Conservation (phyloP, 345 rosid genomes). For the Aegle marmelos region DNA sequence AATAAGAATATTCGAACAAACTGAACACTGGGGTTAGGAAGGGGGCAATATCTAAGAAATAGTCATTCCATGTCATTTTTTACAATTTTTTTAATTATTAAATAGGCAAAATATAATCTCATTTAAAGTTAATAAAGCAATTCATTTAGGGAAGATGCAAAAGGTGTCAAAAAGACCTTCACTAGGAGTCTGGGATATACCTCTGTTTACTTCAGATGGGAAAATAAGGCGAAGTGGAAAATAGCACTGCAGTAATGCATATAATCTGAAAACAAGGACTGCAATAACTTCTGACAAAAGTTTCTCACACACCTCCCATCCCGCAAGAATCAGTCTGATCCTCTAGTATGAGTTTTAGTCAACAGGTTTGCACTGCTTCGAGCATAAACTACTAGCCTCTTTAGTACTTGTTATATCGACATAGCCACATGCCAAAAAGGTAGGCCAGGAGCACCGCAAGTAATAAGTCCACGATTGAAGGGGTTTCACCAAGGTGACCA, state of each 20-base stretch:
- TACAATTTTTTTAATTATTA: too few relatives aligned
- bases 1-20: background rate
- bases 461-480: background rate
- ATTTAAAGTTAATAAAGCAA: too few relatives aligned
- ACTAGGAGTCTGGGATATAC: conserved; percentile 24
- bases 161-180: background rate
- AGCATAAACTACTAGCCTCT: conserved; percentile 82
- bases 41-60: background rate
- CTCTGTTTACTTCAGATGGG: conserved; percentile 66
- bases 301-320: conserved; percentile 74
- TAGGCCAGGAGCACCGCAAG: background rate
- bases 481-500: background rate
- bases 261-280: conserved; percentile 7
- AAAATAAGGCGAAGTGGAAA: conserved; percentile 70
- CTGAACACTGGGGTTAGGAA: background rate
- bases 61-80: background rate
- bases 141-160: background rate
- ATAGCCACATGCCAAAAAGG: conserved; percentile 10
- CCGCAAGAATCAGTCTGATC: conserved; percentile 49
- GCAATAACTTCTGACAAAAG: background rate
- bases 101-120: too few relatives aligned
- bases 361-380: conserved; percentile 79
- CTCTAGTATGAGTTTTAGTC: conserved; percentile 55
- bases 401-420: conserved; percentile 56
- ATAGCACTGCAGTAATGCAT: background rate